Evolutionary conservation across 371 early-diverging fungal genomes (phyloP), one percentile per base, ranked within the genome.

Genomic region (Apophysomyces ossiformis): DNA sequence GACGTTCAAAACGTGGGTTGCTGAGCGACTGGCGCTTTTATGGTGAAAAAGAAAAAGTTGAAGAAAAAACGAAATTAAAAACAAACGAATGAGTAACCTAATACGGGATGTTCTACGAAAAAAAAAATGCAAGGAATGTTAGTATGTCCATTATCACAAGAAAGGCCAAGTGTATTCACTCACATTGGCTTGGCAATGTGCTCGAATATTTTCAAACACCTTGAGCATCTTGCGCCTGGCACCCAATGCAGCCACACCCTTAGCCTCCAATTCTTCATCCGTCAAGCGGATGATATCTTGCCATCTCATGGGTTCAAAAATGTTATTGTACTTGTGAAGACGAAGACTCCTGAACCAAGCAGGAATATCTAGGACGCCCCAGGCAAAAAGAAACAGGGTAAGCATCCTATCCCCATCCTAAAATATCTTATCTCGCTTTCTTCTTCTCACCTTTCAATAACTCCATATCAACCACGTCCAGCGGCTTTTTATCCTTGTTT

Each of bases 201-300:
- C 65, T 62, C 84, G 83, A 41, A 98, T 87, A 35, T 88, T 82
- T 67, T 96, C 97, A 84, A 98, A 98, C 37, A 96, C 95, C 75
- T 96, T 96, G 60, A 97, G 80, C 92, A 98, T 92, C 77, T 98
- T 98, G 67, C 95, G 87, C 62, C 99, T 88, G 7, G 98, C 99
- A 43, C 98, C 98, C 66, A 96, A 85, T 37, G 98, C 98, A 8
- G 92, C 86, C 6, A 98, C 96, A 5, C 99, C 99, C 70, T 90
- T 89, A 18, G 86, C 87, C 60, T 85, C 82, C 69, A 99, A 82
- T 21, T 91, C 90, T 37, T 90, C 90, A 63, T 97, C 97, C 11
- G 83, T 81, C 72, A 98, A 73, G 57, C 90, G 87, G 58, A 98
- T 88, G 67, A 97, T 92, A 37, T 93, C 92, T 60, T 87, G 88